Evolutionary conservation across 371 early-diverging fungal species (phyloP).

Genomic region (Zancudomyces culisetae): DNA sequence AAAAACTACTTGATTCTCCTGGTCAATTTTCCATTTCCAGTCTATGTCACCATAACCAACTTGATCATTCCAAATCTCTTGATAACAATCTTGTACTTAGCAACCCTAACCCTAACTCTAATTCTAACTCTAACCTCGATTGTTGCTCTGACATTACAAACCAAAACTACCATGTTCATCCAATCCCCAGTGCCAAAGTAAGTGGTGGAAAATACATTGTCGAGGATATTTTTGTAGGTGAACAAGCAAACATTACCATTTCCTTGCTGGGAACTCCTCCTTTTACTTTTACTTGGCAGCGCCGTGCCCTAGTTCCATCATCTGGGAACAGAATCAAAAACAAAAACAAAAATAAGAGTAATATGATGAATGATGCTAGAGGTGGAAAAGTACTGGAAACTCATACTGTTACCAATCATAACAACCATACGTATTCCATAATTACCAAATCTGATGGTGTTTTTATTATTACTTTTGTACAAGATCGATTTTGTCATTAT

Average conservation of each 20-base stretch:
- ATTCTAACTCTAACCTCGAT: no score
- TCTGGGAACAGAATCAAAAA: no score
- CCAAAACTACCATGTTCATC: slow-evolving; percentile 14
- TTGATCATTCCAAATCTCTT: no score
- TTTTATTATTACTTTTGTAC: slow-evolving; percentile 22
- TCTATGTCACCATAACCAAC: slow-evolving; percentile 21
- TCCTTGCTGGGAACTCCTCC: slow-evolving; percentile 18
- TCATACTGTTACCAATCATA: slow-evolving; percentile 20
- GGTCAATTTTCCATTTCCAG: slow-evolving; percentile 18
- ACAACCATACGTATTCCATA: slow-evolving; percentile 9
- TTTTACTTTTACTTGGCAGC: slow-evolving; percentile 25
- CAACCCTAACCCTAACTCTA: no score
- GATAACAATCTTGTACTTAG: no score
- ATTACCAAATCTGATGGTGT: slow-evolving; percentile 18
- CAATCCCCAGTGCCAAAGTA: slow-evolving; percentile 19
- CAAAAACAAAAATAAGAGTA: no score
- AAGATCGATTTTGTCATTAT: slow-evolving; percentile 21
- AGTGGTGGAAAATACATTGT: slow-evolving; percentile 19
- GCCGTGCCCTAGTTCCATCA: slow-evolving; percentile 11
- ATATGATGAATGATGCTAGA: no score
- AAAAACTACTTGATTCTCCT: slow-evolving; percentile 19
- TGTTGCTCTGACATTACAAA: slow-evolving; percentile 22
- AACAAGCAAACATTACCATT: slow-evolving; percentile 16
- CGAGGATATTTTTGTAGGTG: slow-evolving; percentile 21
- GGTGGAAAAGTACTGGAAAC: slow-evolving; percentile 18